phyloP scores from a whole-genome alignment of 306 rosid genomes.

The Malus asiatica region DNA sequence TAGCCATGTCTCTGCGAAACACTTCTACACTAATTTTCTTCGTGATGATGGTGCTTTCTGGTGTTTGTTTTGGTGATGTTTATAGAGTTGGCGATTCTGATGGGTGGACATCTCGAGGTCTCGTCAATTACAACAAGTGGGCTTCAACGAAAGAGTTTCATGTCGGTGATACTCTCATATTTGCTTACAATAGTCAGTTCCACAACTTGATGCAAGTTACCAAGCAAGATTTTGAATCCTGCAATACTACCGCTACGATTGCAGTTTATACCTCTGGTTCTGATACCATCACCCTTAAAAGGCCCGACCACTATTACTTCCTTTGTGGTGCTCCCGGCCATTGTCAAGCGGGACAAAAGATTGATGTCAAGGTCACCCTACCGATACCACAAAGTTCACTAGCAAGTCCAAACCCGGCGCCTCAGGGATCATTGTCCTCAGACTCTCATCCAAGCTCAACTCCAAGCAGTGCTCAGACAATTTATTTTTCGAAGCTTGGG shows the following conservation, averaged over 20 bases:
- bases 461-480: neutral
- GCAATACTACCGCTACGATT: neutral
- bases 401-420: neutral
- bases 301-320: neutral
- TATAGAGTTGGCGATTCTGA: neutral
- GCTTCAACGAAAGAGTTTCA: neutral
- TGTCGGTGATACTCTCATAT: neutral
- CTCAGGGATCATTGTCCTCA: neutral
- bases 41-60: neutral
- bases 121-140: neutral
- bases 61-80: neutral
- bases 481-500: neutral
- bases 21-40: neutral
- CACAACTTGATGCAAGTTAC: neutral
- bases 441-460: neutral
- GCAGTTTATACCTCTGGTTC: neutral
- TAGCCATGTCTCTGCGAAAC: neutral
- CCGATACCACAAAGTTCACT: neutral
- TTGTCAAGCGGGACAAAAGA: neutral
- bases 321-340: neutral
- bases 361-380: neutral
- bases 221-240: neutral
- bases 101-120: neutral
- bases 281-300: neutral
- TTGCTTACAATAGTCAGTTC: neutral